Percentiles rank a stretch among this genome's conserved stretches.
Conservation (phyloP, 2,329 filamentous ascomycete genomes). For the Alternaria solani region DNA sequence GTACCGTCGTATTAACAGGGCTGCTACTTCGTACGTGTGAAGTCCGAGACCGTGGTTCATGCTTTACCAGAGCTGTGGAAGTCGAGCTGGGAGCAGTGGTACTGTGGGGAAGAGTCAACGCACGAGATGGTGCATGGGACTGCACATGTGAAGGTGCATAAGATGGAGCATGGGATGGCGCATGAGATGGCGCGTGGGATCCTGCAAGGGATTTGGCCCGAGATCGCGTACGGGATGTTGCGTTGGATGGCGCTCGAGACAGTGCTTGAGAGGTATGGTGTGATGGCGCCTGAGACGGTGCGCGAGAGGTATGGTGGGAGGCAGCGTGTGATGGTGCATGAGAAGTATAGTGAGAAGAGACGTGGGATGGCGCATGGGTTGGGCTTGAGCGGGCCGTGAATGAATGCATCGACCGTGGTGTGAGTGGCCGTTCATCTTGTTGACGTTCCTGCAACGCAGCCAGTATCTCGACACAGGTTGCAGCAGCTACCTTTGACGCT, state of each 20-base stretch:
- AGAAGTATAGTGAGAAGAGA: slow-evolving; percentile 1
- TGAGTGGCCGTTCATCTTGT: slow-evolving; percentile 24
- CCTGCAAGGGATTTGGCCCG: not conserved
- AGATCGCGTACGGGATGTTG: not conserved
- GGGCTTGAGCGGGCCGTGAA: slow-evolving; percentile 16
- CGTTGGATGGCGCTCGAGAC: not conserved
- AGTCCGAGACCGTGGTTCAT: slow-evolving; percentile 15
- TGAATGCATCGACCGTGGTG: slow-evolving; percentile 27
- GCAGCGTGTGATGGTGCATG: slow-evolving; percentile 2
- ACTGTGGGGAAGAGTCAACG: slow-evolving; percentile 25
- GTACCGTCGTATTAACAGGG: slow-evolving; percentile 38
- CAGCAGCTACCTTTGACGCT: slow-evolving; percentile 42
- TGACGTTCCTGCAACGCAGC: slow-evolving; percentile 37
- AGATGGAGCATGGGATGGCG: not conserved
- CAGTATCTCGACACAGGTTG: slow-evolving; percentile 39
- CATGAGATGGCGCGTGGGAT: not conserved
- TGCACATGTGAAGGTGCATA: not conserved
- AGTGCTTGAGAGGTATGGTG: not conserved
- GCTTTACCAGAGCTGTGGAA: slow-evolving; percentile 38
- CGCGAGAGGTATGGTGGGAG: not conserved
- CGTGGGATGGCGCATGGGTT: slow-evolving; percentile 7
- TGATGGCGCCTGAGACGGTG: not conserved
- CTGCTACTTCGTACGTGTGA: slow-evolving; percentile 23
- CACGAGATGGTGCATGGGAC: slow-evolving; percentile 8
- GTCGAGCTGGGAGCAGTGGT: slow-evolving; percentile 18